Percentiles rank a stretch among this genome's conserved stretches.
Evolutionary conservation across 495 filamentous ascomycete species (phyloP).

Genomic region (Talaromyces stipitatus): DNA sequence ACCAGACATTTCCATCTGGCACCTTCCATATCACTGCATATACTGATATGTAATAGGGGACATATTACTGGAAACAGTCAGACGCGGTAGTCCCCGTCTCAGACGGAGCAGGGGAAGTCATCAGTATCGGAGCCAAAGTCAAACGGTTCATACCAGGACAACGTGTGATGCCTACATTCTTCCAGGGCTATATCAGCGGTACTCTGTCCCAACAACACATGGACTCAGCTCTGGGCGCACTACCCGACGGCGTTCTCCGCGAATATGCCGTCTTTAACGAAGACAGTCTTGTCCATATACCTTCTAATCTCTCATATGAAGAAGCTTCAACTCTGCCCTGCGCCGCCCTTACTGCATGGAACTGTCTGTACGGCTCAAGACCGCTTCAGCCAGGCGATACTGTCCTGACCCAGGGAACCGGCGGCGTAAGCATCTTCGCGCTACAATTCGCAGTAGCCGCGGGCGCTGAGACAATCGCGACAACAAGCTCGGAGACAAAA

Average conservation of each 20-base stretch:
- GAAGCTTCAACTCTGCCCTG: slow-evolving; percentile 52
- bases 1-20: background rate
- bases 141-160: slow-evolving; percentile 50
- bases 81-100: slow-evolving; percentile 3
- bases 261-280: slow-evolving; percentile 56
- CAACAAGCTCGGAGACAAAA: no score
- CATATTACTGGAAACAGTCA: background rate
- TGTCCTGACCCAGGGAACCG: slow-evolving; percentile 63
- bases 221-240: slow-evolving; percentile 50
- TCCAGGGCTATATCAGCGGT: background rate
- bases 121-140: slow-evolving; percentile 40
- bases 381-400: slow-evolving; percentile 50
- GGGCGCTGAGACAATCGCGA: slow-evolving; percentile 64
- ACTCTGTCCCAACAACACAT: background rate
- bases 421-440: slow-evolving; percentile 60
- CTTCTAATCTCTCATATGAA: slow-evolving; percentile 42
- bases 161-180: slow-evolving; percentile 5
- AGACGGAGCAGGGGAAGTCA: slow-evolving; percentile 37
- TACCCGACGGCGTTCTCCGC: slow-evolving; percentile 53
- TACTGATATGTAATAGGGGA: background rate
- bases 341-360: slow-evolving; percentile 65
- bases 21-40: background rate
- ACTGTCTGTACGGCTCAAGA: slow-evolving; percentile 49
- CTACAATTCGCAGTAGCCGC: slow-evolving; percentile 67
- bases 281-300: slow-evolving; percentile 42